These are phyloP conservation scores for Rhodotorula glutinis DNA, from an alignment of 1,284 basidiomycete species.

Conservation along the genomic window DNA sequence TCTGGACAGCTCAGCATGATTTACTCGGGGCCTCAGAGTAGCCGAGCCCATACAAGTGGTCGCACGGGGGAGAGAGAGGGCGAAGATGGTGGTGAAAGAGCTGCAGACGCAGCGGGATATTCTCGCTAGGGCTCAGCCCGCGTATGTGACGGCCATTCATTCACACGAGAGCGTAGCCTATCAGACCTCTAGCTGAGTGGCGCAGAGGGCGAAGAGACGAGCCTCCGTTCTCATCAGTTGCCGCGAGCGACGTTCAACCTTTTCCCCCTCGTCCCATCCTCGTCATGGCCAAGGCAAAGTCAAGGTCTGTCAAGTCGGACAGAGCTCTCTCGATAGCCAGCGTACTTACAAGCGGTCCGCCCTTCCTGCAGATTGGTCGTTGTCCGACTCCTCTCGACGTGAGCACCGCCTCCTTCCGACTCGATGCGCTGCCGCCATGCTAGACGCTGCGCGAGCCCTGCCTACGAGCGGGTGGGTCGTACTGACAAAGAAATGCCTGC, in stretches of 20 bases:
- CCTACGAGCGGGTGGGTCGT: too few species aligned
- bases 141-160: not conserved
- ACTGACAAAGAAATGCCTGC: not conserved
- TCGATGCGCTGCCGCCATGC: too few species aligned
- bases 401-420: not conserved
- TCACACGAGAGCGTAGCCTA: too few species aligned
- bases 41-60: too few species aligned
- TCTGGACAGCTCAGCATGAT: too few species aligned
- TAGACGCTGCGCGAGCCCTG: too few species aligned
- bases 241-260: not conserved
- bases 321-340: fast-evolving
- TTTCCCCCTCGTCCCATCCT: not conserved
- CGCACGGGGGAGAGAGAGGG: too few species aligned
- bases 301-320: slow-evolving; percentile 5
- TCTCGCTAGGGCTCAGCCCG: not conserved
- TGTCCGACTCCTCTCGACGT: slow-evolving; percentile 36
- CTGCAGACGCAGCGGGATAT: not conserved
- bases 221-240: too few species aligned
- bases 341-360: not conserved
- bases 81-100: too few species aligned
- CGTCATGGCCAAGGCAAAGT: slow-evolving; percentile 39
- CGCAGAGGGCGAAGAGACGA: too few species aligned
- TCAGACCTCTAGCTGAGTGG: too few species aligned
- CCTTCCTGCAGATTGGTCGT: slow-evolving; percentile 19
- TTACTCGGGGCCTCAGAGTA: too few species aligned